These are phyloP conservation scores for Phytomonas sp. DNA, from an alignment of 208 protist species.

Conservation along the genomic window DNA sequence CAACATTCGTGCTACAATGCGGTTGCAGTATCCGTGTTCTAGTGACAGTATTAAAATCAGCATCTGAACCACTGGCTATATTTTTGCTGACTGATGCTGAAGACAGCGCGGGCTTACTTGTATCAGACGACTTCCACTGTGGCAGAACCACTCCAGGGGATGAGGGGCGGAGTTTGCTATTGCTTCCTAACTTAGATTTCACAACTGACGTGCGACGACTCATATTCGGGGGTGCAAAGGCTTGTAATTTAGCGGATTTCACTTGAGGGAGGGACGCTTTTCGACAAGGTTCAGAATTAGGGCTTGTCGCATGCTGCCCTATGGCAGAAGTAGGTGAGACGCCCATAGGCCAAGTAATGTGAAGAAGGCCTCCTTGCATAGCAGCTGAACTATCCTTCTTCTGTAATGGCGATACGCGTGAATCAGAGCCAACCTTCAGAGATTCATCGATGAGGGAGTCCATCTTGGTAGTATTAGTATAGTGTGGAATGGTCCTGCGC, in stretches of 20 bases:
- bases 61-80: neutral
- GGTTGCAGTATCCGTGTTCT: neutral
- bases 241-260: neutral
- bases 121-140: neutral
- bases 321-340: neutral
- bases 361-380: neutral
- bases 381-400: neutral
- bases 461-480: neutral
- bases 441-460: neutral
- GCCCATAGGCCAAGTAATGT: neutral
- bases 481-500: conserved; percentile 1
- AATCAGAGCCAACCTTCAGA: neutral
- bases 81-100: neutral
- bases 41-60: neutral
- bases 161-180: neutral
- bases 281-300: neutral
- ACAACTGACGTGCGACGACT: neutral
- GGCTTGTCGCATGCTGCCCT: neutral
- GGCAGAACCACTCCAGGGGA: neutral
- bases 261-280: neutral
- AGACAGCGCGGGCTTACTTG: neutral
- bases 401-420: neutral
- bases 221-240: neutral
- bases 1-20: neutral
- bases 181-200: neutral